Base-by-base conservation (phyloP, 2,329 filamentous ascomycete species). In the Aspergillus hiratsukae region DNA sequence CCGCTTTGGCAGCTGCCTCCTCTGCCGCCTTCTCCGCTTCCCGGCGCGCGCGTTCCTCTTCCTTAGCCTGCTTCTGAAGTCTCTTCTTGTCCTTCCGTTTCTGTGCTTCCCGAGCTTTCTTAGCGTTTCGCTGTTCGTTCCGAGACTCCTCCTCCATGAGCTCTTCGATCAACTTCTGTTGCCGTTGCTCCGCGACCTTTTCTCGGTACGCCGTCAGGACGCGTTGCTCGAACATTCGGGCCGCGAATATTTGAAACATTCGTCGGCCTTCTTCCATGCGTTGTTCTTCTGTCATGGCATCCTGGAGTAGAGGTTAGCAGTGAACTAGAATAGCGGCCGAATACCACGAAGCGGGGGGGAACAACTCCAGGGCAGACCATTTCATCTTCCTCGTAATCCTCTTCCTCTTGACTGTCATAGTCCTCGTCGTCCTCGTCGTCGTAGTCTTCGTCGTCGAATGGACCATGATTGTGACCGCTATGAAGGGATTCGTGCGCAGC, bases 221-320 rank as follows among this genome's bases (percentile, higher is more conserved):
- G 61, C 94, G 84, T 74, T 99, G 94, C 77, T 99, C 94, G 74
- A 99, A 99, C 94, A 99, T 99, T 61, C 94, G 87, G 56, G 94
- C 94, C 59, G 94, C 94, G 75, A 99, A 99, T 73, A 99, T 97
- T 74, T 99, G 94, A 72, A 99, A 99, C 94, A 99, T 99, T 65
- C 93, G 84, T 55, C 94, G 86, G 59, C 94, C 94, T 80, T 99
- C 94, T 73, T 97, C 92, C 94, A 99, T 97, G 59, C 94, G 89
- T 79, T 97, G 92, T 77, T 96, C 91, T 79, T 97, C 93, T 52
- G 91, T 97, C 90, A 97, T 94, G 62, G 88, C 86, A 72, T 96
- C 92, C 93, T 97, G 76, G 58, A 60, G 58, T 49, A 62, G 58
- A 67, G 69, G 79, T 78, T 69, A 71, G 62, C 58, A 61, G 14